Percentiles rank a stretch among this genome's conserved stretches.
Evolutionary conservation across 495 filamentous ascomycete genomes (phyloP).

Genomic region (Evernia prunastri): DNA sequence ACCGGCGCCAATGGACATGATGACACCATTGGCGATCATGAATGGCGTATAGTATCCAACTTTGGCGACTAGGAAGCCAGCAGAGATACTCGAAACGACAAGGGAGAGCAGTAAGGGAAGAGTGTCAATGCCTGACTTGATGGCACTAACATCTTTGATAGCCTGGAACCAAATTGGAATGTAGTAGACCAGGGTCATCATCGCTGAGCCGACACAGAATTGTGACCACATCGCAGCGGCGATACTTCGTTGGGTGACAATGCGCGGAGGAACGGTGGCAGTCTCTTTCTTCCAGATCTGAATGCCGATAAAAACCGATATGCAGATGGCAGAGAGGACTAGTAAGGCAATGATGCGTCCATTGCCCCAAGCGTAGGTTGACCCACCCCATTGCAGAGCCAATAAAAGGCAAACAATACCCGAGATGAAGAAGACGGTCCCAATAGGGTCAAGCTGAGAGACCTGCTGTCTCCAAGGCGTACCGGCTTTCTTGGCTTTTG

Average conservation of each 20-base stretch:
- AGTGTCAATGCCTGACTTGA: slow-evolving; percentile 34
- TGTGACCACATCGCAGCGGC: slow-evolving; percentile 38
- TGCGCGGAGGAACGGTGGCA: slow-evolving; percentile 50
- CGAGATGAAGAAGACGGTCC: slow-evolving; percentile 46
- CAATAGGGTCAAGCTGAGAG: slow-evolving; percentile 42
- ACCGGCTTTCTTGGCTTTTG: slow-evolving; percentile 31
- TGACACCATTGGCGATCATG: slow-evolving; percentile 44
- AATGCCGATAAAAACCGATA: slow-evolving; percentile 40
- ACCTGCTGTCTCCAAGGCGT: slow-evolving; percentile 39
- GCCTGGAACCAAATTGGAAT: slow-evolving; percentile 76
- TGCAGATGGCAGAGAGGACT: slow-evolving; percentile 40
- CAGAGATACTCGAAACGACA: slow-evolving; percentile 41
- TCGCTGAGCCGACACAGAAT: slow-evolving; percentile 26
- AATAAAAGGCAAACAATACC: slow-evolving; percentile 49
- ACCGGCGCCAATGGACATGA: slow-evolving; percentile 56
- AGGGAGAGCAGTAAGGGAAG: slow-evolving; percentile 42
- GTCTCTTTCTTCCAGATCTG: slow-evolving; percentile 40
- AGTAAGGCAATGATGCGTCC: slow-evolving; percentile 49
- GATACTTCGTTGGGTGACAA: slow-evolving; percentile 52
- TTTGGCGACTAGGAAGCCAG: slow-evolving; percentile 47
- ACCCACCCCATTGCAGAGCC: slow-evolving; percentile 56
- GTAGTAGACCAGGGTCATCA: slow-evolving; percentile 49
- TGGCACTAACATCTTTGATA: slow-evolving; percentile 34
- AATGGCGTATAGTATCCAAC: slow-evolving; percentile 64
- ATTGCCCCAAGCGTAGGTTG: slow-evolving; percentile 48